Conservation (phyloP, 441 rosid genomes). For the Brassica balearica region DNA sequence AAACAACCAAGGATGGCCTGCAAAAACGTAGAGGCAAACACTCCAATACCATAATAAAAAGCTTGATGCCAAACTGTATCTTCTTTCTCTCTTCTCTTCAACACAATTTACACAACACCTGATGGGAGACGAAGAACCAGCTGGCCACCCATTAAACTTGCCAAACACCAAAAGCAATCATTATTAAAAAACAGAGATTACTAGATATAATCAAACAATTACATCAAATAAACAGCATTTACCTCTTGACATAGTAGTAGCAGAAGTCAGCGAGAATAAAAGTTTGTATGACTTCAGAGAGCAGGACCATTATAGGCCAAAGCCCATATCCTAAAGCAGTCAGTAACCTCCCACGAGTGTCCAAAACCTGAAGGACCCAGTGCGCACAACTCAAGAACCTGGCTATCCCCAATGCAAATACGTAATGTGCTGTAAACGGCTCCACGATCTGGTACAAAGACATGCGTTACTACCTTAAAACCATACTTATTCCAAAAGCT, state of each 20-base stretch:
- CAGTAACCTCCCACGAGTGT: constrained; percentile 60
- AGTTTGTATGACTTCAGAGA: constrained; percentile 67
- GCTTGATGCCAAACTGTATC: constrained; percentile 6
- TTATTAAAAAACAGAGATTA: neutral
- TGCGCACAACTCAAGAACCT: constrained; percentile 75
- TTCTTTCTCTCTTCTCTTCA: constrained; percentile 14
- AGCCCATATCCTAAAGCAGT: constrained; percentile 69
- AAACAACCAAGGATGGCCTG: neutral
- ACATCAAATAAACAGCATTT: neutral
- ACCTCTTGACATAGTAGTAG: constrained; percentile 74
- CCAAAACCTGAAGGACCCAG: constrained; percentile 74
- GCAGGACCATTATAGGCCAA: constrained; percentile 70
- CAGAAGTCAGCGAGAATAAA: constrained; percentile 72
- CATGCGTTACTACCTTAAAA: constrained; percentile 4
- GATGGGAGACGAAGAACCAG: constrained; percentile 72
- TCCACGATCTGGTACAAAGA: constrained; percentile 57
- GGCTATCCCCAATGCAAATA: constrained; percentile 68
- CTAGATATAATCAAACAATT: neutral
- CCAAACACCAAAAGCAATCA: neutral
- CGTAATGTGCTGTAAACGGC: constrained; percentile 73
- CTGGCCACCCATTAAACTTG: constrained; percentile 71
- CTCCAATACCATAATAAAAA: constrained; percentile 21
- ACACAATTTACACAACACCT: constrained; percentile 54
- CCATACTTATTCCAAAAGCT: neutral
- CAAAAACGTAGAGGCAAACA: constrained; percentile 25